These are phyloP conservation scores for Ascochyta pisi DNA, from an alignment of 2,329 filamentous ascomycete genomes.

Conservation along the genomic window DNA sequence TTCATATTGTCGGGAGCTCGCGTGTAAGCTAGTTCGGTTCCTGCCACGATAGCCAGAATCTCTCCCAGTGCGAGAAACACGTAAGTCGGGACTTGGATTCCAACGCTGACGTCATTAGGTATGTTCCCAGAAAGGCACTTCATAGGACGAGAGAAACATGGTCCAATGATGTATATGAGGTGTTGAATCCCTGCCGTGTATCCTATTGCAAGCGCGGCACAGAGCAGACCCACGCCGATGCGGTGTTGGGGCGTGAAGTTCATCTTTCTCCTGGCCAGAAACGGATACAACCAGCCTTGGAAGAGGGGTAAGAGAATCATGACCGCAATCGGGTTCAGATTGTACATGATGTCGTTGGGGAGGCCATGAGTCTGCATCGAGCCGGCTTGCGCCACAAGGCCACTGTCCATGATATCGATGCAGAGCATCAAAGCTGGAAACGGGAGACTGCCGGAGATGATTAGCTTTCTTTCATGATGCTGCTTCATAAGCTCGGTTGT, in stretches of 20 bases:
- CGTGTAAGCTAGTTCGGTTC: constrained; percentile 50
- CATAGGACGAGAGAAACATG: constrained; percentile 46
- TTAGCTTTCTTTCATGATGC: neutral
- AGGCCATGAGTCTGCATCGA: constrained; percentile 60
- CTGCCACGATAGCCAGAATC: constrained; percentile 49
- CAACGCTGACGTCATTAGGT: constrained; percentile 47
- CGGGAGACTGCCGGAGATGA: constrained; percentile 6
- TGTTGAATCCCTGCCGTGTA: constrained; percentile 31
- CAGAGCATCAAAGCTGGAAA: constrained; percentile 29
- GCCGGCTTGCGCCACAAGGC: constrained; percentile 31
- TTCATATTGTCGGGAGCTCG: constrained; percentile 50
- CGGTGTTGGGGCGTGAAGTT: constrained; percentile 19
- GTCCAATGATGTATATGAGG: constrained; percentile 33
- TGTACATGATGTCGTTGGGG: constrained; percentile 77
- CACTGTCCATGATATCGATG: constrained; percentile 32
- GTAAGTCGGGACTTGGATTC: constrained; percentile 47
- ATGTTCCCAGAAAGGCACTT: constrained; percentile 33
- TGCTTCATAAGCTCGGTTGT: neutral
- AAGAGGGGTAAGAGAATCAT: constrained; percentile 73
- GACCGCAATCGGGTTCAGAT: constrained; percentile 75
- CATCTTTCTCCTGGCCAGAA: constrained; percentile 16
- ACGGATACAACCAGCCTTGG: constrained; percentile 14
- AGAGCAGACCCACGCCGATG: constrained; percentile 22
- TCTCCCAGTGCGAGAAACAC: constrained; percentile 47
- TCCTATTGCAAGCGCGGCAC: constrained; percentile 24